Base-by-base conservation (phyloP, 1,284 basidiomycete genomes). In the Apiotrichum montevideense region DNA sequence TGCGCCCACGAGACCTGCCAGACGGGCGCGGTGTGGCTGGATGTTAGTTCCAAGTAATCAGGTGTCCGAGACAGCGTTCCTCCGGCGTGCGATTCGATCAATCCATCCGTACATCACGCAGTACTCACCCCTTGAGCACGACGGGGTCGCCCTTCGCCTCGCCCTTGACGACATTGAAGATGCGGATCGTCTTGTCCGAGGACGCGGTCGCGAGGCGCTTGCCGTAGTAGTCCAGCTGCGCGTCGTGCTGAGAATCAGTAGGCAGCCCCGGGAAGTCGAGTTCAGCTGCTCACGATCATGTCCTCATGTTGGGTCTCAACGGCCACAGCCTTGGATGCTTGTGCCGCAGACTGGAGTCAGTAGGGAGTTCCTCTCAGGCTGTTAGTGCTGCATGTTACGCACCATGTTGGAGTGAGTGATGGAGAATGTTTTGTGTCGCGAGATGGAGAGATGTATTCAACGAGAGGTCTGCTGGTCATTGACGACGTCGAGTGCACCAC, bases 1-100 rank as follows among this genome's bases (percentile, higher is more conserved):
- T 98, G 94, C 6, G 90, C 95, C 96, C 95, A 98, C n/a, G 93
- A 85, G 49, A 98, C 87, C 74, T 96, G 93, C 94, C 95, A 98
- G 40, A 98, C 92, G 3, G 95, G 95, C 14, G 94, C 93, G 11
- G 92, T 91, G 77, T 98, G 96, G 51, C 92, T 80, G 55, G 29
- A 3, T 46, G 39, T 55, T 37, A 50, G 29, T 14, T 41, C 41
- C 21, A 21, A 21, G 21, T 21, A 21, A 21, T 15, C 15, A 44
- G 34, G 53, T 10, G 41, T 35, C 21, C 7, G 15, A 11, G 4
- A 33, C 53, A 50, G 37, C 37, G 37, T 21, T 3, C 35, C n/a
- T 14, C 21, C 21, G 21, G 4, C 37, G 7, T n/a, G 29, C 46
- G 41, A 8, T 15, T 8, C 14, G 21, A 13, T 14, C 14, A 15